Evolutionary conservation across 257 asterid genomes (phyloP), one percentile per base, ranked within the genome.

Genomic region (Plantago ovata): DNA sequence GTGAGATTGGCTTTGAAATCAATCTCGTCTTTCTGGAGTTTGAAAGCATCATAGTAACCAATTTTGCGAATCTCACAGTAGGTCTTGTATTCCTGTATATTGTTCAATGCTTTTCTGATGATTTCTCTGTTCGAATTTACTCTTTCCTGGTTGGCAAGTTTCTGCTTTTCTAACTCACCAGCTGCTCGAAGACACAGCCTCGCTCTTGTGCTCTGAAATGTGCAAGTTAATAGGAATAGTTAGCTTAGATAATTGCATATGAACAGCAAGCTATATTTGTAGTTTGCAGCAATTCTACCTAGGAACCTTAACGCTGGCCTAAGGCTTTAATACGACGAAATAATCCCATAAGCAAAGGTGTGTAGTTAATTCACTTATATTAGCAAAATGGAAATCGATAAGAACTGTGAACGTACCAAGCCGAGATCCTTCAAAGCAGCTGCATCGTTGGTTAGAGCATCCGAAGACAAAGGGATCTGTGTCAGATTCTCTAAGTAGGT

Each of bases 151-250:
- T 90, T 90, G 65, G 64, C 77, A 41, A 52, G 65, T 58, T 87
- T 90, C 72, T 81, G 85, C 77, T 77, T 73, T 79, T 87, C 96
- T 64, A 75, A 48, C 57, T 84, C 91, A 15, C 96, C 95, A 1
- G 94, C 94, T 3, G 98, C 96, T 13, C 94, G 94, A 41, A 90
- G 84, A 65, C 98, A 87, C 71, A 90, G 24, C 44, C 95, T 67
- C 23, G 94, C 94, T 69, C 77, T 72, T 20, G 90, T 75, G 48
- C 82, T 76, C 97, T 90, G 79, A 56, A 44, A 77, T 64, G 73
- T 18, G 33, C 22, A 54, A 3, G 38, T 47, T 32, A 20, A 56
- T 60, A 16, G 6, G 10, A 7, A 38, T 4, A 22, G 43, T 10
- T 12, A 12, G 22, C 18, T 13, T 13, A 21, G 38, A 38, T 9